Evolutionary conservation across 176 grass and related monocot species (phyloP), one percentile per base, ranked within the genome.

Genomic region (Paspalum notatum): DNA sequence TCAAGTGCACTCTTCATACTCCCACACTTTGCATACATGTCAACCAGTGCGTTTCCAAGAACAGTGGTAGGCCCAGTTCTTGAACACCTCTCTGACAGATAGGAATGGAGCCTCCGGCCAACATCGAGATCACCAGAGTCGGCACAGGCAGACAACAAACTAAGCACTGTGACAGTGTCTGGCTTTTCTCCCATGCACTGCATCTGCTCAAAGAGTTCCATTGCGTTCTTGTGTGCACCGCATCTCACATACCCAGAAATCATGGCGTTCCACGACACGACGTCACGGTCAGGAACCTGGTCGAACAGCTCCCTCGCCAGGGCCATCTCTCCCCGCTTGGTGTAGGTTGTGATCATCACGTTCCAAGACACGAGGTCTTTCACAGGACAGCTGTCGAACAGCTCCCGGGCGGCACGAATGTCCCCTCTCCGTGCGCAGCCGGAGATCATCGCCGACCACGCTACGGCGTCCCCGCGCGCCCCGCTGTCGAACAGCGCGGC

Each of bases 21-120:
- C 24, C 95, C 92, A 24, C 92, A 94, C 74, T 98, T 94, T 42
- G 95, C 82, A 74, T 94, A 94, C 92, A 98, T 91, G 73, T 92
- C 85, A 3, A 98, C 87, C 62, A 98, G 62, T 0, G 95, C 92
- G 74, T 98, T 98, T 18, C 85, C 81, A 0, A 92, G 80, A 78
- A 90, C 68, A 7, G 82, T 51, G 20, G 80, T 59, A n/a, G 90
- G 69, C 8, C 83, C 85, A n/a, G 57, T 75, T 87, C 52, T 83
- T 3, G 69, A 67, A 59, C 68, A 91, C 75, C 71, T 88, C 44
- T 83, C 77, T 21, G 77, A 84, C 47, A 94, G 73, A 32, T 46
- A 82, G 66, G 50, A 71, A 80, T 98, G 92, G 49, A 92, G 81
- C 61, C 74, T 94, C 62, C 26, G 61, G 11, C 95, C 90, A 50